Conservation (phyloP, 2,329 filamentous ascomycete species). For the Aurifilum marmelostoma region DNA sequence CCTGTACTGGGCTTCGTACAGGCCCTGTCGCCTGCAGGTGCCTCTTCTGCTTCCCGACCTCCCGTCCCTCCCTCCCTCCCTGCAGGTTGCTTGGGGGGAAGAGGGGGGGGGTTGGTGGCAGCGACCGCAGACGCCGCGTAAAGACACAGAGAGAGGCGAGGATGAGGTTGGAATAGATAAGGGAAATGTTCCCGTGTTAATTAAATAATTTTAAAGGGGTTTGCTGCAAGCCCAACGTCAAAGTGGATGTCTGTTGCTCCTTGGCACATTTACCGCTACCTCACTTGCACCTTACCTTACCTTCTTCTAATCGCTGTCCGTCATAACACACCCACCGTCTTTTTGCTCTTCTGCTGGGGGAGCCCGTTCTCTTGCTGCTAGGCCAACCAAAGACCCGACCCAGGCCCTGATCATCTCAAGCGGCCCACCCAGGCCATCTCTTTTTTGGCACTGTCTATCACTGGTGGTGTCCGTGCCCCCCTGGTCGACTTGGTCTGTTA, state of each 20-base stretch:
- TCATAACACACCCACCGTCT: background rate
- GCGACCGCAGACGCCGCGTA: background rate
- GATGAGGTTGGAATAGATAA: background rate
- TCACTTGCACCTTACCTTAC: background rate
- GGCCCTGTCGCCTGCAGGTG: background rate
- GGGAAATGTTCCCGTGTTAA: conserved; percentile 10
- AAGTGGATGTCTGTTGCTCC: conserved; percentile 2
- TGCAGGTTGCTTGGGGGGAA: background rate
- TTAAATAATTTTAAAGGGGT: conserved; percentile 4
- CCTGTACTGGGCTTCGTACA: background rate
- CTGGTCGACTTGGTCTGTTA: conserved; percentile 1
- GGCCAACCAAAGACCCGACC: background rate
- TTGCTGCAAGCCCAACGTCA: conserved; percentile 1
- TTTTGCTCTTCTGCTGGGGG: background rate
- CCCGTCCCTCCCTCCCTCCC: background rate
- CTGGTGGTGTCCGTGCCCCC: background rate
- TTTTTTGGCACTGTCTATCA: conserved; percentile 11
- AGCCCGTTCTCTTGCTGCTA: background rate
- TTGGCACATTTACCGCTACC: conserved; percentile 7
- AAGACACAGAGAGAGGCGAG: background rate
- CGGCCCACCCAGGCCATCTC: conserved; percentile 14
- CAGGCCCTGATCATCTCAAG: background rate
- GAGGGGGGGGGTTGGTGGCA: too few relatives aligned
- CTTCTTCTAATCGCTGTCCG: background rate
- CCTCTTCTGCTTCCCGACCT: background rate